Conservation (phyloP, 805 yeast genomes). For the Naumovozyma castellii region DNA sequence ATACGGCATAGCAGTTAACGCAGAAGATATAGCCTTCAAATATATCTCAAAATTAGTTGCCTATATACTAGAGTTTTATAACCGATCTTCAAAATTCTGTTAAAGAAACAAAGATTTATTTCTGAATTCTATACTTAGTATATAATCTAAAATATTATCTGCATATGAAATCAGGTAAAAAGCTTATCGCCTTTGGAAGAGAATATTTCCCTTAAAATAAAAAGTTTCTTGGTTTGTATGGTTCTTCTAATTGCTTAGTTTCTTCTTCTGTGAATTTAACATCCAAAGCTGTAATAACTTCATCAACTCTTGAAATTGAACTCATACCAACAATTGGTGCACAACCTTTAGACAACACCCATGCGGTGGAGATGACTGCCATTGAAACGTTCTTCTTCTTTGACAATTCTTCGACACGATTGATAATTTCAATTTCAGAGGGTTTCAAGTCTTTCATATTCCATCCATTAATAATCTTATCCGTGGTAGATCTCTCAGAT, state of each 20-base stretch:
- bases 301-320: constrained; percentile 42
- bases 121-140: no score
- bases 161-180: no score
- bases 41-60: no score
- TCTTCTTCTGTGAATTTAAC: constrained; percentile 30
- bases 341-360: constrained; percentile 43
- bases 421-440: constrained; percentile 32
- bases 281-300: constrained; percentile 36
- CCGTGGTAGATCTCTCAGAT: constrained; percentile 11
- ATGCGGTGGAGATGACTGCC: constrained; percentile 47
- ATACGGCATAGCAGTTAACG: no score
- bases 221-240: constrained; percentile 20
- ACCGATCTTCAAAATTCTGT: no score
- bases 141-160: no score
- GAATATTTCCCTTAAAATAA: no score
- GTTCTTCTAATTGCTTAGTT: constrained; percentile 16
- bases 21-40: no score
- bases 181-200: no score
- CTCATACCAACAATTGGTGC: constrained; percentile 49
- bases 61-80: no score
- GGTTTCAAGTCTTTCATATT: constrained; percentile 37
- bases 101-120: no score
- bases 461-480: constrained; percentile 40
- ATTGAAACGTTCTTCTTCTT: constrained; percentile 38
- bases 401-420: no score